These are phyloP conservation scores for Takakia lepidozioides DNA, from an alignment of 225 moss, liverwort and hornwort genomes.

Conservation along the genomic window DNA sequence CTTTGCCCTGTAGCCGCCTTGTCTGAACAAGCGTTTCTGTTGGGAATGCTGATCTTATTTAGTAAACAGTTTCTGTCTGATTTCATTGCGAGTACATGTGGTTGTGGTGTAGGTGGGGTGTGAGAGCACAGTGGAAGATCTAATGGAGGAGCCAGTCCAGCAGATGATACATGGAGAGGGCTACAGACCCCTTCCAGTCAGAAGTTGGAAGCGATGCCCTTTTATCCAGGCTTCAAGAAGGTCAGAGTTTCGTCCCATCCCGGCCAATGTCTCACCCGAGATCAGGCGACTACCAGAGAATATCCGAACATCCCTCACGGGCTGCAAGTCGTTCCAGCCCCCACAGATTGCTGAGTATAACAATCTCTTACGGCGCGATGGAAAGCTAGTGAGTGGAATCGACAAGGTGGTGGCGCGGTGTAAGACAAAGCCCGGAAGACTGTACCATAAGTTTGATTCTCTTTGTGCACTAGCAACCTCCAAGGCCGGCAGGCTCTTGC, in stretches of 20 bases:
- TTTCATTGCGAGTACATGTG: too few species aligned
- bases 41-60: too few species aligned
- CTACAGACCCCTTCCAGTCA: constrained; percentile 17
- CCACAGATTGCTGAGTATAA: constrained; percentile 45
- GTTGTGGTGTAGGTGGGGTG: too few species aligned
- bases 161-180: constrained; percentile 43
- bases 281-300: constrained; percentile 33
- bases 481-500: constrained; percentile 20
- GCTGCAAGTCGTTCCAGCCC: constrained; percentile 36
- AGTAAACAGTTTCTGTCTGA: too few species aligned
- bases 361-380: constrained; percentile 18
- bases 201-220: constrained; percentile 32
- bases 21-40: too few species aligned
- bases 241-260: constrained; percentile 24
- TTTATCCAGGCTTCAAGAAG: constrained; percentile 35
- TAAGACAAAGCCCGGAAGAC: constrained; percentile 17
- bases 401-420: neutral
- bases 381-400: constrained; percentile 37
- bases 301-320: constrained; percentile 16
- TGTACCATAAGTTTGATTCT: constrained; percentile 54
- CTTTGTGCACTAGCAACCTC: constrained; percentile 31
- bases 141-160: constrained; percentile 25
- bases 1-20: too few species aligned
- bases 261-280: constrained; percentile 3
- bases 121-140: constrained; percentile 7